Percentiles rank a stretch among this genome's conserved stretches.
Conservation (phyloP, 805 yeast genomes). For the Wickerhamia fluorescens region DNA sequence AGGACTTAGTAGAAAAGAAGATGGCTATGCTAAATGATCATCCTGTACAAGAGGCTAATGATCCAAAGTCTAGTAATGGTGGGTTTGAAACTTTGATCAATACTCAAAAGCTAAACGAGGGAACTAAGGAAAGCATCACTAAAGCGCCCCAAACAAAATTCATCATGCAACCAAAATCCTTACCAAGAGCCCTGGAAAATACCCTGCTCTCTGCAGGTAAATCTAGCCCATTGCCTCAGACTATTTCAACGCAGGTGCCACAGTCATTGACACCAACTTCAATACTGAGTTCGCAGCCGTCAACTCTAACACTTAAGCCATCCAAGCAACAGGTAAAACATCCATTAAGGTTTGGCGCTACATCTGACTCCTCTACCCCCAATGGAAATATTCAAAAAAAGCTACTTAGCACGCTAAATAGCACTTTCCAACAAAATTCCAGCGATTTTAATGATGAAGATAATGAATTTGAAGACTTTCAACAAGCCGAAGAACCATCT, state of each 20-base stretch:
- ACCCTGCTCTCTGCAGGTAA: constrained; percentile 3
- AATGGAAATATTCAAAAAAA: too few relatives aligned
- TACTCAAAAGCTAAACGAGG: constrained; percentile 19
- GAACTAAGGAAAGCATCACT: constrained; percentile 15
- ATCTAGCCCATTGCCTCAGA: not conserved
- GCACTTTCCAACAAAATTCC: too few relatives aligned
- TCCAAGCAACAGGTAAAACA: constrained; percentile 7
- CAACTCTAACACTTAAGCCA: constrained; percentile 1
- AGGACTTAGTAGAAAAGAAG: constrained; percentile 7
- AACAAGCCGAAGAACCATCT: constrained; percentile 10
- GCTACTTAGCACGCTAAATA: constrained; percentile 19
- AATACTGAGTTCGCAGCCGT: not conserved
- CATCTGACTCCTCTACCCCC: too few relatives aligned
- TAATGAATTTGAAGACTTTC: constrained; percentile 25
- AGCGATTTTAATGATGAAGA: constrained; percentile 14
- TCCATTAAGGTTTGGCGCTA: constrained; percentile 20
- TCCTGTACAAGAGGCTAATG: constrained; percentile 1
- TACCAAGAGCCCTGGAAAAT: constrained; percentile 2
- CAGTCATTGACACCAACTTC: not conserved
- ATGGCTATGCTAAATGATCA: constrained; percentile 5
- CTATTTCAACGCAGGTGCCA: constrained; percentile 1
- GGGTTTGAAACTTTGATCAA: constrained; percentile 24
- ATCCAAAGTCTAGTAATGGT: constrained; percentile 2
- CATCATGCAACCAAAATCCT: constrained; percentile 14
- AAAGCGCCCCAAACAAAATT: constrained; percentile 15